Base-by-base conservation (phyloP, 371 early-diverging fungal species). In the Blyttiomyces sp. region DNA sequence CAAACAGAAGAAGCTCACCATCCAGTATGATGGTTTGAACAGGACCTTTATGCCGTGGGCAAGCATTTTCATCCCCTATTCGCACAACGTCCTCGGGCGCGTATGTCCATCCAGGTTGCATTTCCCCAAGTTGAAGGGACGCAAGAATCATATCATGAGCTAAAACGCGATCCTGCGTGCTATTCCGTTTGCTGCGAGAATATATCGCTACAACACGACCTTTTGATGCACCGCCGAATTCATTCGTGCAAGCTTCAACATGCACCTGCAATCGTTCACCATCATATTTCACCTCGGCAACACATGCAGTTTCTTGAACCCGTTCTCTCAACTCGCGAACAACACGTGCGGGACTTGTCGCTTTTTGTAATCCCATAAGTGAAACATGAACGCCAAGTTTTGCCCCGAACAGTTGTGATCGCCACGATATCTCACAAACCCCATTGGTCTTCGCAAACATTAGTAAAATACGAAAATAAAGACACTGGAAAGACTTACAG, bases 241-340 rank as follows among this genome's bases (percentile, higher is more conserved):
- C 24, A 4, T 24, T 46, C 23, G 17, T 23, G 49, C 7, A 17
- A 4, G 23, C 5, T 21, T 17, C 45, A 36, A 21, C 4, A 26
- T 51, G 55, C 27, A 65, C 48, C 52, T 65, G 65, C 34, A 54
- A 59, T 21, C 65, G 52, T 32, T 65, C 65, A 36, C 65, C 65
- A 45, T 65, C 65, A 33, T 65, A 65, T 49, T 65, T 65, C 46
- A 65, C 60, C 36, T 65, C 65, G 13, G 65, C 65, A n/a, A 52
- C 48, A 30, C 51, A 59, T 24, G 35, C 36, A 13, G 33, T 7
- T 36, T 65, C 54, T n/a, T 55, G 54, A 5, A 23, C 9, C 53
- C 19, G 11, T 28, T 51, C 6, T 11, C 39, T 30, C 58, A 63
- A 34, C 23, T 63, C 53, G 16, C 44, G 42, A 13, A 63, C 44